Base-by-base conservation (phyloP, 768 basidiomycete species). In the Pleurotus eryngii region DNA sequence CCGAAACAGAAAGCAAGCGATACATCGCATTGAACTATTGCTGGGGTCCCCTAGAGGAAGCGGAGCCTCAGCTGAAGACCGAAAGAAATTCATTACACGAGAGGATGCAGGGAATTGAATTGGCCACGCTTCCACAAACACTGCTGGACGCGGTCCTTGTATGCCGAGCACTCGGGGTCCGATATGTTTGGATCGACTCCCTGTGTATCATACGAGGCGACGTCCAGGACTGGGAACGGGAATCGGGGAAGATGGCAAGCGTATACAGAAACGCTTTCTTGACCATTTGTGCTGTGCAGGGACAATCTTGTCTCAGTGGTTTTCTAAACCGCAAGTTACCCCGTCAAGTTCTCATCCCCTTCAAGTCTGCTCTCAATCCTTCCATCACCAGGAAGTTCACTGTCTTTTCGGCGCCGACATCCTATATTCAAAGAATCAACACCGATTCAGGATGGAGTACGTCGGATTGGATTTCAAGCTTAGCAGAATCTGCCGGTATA, bases 171-270 rank as follows among this genome's bases (percentile, higher is more conserved):
- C 49, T 50, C 22, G 49, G 49, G 7, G 49, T 50, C 2, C 24
- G 35, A 17, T 50, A 50, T n/a, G 30, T 50, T 37, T 50, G 49
- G 49, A 35, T 50, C 24, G 27, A 50, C 38, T 27, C 35, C n/a
- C 35, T 50, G 7, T 50, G 49, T 24, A 38, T 50, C n/a, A 50
- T 50, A 17, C 35, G 38, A 22, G 35, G 49, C n/a, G 49, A 50
- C 27, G 11, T 50, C 7, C n/a, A 35, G 8, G 49, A 50, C 35
- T 50, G 49, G 49, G 27, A 35, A 15, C 15, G 49, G 17, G 49
- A 50, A 38, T 50, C 49, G 17, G 49, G 49, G 14, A 30, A 35
- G 49, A 50, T 50, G 49, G 49, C 49, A 11, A 50, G 27, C 49
- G 49, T 50, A 14, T 50, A 50, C 27, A 38, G 24, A 35, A 50